A percentile compares a stretch with the other conserved stretches of the same genome.
phyloP scores from a whole-genome alignment of 139 green algal species.

The Chloropicon primus region DNA sequence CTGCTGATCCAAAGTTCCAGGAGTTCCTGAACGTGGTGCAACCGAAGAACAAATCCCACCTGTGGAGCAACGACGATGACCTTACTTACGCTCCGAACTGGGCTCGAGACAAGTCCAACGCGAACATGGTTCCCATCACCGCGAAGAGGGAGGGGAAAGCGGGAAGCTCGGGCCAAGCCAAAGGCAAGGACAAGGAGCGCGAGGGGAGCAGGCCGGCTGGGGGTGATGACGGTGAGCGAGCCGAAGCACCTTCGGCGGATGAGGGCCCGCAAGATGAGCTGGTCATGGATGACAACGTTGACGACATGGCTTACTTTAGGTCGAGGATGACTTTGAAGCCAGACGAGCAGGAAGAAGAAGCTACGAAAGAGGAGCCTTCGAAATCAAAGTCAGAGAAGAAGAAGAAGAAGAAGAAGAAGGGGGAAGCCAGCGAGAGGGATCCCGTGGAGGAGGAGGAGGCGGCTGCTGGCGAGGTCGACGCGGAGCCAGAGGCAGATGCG shows the following conservation, averaged over 20 bases:
- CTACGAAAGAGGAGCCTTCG: constrained; percentile 1
- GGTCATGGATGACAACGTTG: not conserved
- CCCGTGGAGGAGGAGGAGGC: constrained; percentile 23
- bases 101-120: not conserved
- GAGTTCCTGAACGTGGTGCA: constrained; percentile 90
- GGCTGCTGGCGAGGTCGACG: not conserved
- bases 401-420: not conserved
- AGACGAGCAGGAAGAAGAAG: too few species aligned
- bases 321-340: not conserved
- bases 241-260: too few species aligned
- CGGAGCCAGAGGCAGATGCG: constrained; percentile 12
- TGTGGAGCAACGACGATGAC: constrained; percentile 80
- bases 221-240: not conserved
- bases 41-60: constrained; percentile 45
- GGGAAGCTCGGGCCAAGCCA: too few species aligned
- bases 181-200: not conserved
- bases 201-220: not conserved
- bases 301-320: not conserved
- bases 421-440: constrained; percentile 9
- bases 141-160: not conserved
- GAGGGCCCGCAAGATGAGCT: not conserved
- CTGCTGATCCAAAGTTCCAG: constrained; percentile 57
- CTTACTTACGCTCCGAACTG: not conserved
- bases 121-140: not conserved
- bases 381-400: constrained; percentile 9